These are phyloP conservation scores for Kwoniella sp. DNA, from an alignment of 768 basidiomycete genomes.

Conservation along the genomic window DNA sequence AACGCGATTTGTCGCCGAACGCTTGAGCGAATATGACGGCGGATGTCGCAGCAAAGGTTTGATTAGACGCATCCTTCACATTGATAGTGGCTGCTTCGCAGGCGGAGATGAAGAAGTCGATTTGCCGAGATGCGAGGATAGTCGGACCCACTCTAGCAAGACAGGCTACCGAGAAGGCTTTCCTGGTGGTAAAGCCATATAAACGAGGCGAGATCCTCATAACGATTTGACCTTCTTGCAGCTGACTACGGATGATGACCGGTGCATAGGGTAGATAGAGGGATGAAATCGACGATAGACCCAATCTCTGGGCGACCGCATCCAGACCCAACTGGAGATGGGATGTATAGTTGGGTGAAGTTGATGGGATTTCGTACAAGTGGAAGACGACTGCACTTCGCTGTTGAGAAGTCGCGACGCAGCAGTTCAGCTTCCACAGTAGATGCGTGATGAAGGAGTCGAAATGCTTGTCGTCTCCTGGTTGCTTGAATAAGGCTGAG, in stretches of 20 bases:
- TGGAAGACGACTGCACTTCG: conserved; percentile 86
- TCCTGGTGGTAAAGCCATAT: conserved; percentile 72
- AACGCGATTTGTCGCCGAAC: conserved; percentile 1
- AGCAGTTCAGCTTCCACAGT: conserved; percentile 77
- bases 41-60: conserved; percentile 18
- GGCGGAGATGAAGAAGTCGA: conserved; percentile 62
- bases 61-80: conserved; percentile 2
- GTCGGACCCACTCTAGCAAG: conserved; percentile 70
- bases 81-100: conserved; percentile 58
- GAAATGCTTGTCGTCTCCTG: conserved; percentile 57
- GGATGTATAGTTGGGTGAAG: conserved; percentile 52
- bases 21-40: conserved; percentile 18
- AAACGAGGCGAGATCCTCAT: conserved; percentile 67
- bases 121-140: conserved; percentile 58
- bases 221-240: conserved; percentile 56
- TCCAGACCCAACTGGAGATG: conserved; percentile 58
- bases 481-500: conserved; percentile 27
- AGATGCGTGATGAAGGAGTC: conserved; percentile 79
- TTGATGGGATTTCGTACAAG: conserved; percentile 69
- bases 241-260: conserved; percentile 64
- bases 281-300: conserved; percentile 63
- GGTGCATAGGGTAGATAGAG: conserved; percentile 80
- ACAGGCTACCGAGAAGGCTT: conserved; percentile 68
- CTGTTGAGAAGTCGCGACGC: conserved; percentile 74
- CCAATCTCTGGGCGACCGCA: conserved; percentile 69